Conservation (phyloP, 257 asterid species). For the Cruciata laevipes region DNA sequence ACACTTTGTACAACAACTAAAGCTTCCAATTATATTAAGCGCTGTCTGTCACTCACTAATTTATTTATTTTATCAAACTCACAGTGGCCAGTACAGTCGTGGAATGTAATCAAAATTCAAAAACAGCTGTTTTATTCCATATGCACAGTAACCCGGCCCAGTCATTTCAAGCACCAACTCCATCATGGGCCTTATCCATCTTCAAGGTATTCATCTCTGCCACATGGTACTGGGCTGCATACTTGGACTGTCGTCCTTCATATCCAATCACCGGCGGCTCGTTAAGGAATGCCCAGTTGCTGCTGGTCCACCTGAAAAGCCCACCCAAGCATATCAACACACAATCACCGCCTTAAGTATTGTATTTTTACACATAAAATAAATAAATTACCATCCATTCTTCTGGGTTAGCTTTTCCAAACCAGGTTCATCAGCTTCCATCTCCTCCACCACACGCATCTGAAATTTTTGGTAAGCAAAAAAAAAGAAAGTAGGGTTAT, state of each 20-base stretch:
- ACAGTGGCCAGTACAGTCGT: no score
- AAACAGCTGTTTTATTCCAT: not conserved
- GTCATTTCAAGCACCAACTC: conserved; percentile 14
- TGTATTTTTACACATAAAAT: not conserved
- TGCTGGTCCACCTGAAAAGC: conserved; percentile 68
- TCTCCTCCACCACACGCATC: not conserved
- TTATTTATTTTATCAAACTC: no score
- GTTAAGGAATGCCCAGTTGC: conserved; percentile 71
- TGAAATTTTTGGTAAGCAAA: not conserved
- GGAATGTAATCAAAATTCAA: no score
- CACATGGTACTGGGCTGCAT: conserved; percentile 61
- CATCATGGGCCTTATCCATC: conserved; percentile 18
- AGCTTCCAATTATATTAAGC: no score
- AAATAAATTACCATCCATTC: conserved; percentile 56
- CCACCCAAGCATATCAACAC: not conserved
- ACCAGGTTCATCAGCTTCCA: conserved; percentile 23
- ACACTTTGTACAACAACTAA: no score
- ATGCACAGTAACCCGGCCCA: not conserved
- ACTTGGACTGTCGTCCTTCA: conserved; percentile 37
- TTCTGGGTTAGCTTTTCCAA: conserved; percentile 43
- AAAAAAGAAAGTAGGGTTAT: not conserved
- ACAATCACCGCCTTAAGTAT: not conserved
- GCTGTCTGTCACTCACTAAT: no score
- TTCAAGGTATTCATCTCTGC: conserved; percentile 20
- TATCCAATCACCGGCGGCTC: conserved; percentile 59